Evolutionary conservation across 2,329 filamentous ascomycete species (phyloP).

Genomic region (Calonectria pauciramosa): DNA sequence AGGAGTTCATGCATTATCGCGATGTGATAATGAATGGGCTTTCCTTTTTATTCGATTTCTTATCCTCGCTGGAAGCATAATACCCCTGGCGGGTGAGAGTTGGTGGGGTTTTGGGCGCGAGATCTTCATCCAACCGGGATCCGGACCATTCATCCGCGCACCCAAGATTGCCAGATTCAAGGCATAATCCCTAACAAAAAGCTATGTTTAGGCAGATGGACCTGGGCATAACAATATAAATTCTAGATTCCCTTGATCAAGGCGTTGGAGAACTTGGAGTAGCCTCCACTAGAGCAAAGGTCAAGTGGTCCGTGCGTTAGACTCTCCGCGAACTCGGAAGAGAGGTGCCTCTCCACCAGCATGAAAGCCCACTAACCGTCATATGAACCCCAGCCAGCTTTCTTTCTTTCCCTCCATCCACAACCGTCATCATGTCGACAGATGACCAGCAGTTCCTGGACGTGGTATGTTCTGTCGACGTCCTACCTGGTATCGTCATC

Average conservation of each 20-base stretch:
- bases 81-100: neutral
- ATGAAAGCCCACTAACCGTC: slow-evolving; percentile 46
- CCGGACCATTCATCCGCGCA: neutral
- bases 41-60: neutral
- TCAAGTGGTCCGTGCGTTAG: slow-evolving; percentile 40
- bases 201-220: neutral
- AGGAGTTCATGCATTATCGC: neutral
- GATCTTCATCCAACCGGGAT: neutral
- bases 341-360: slow-evolving; percentile 45
- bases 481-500: slow-evolving; percentile 1
- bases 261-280: slow-evolving; percentile 21
- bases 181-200: neutral
- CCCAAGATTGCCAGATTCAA: neutral
- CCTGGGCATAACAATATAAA: neutral
- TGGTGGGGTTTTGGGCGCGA: neutral
- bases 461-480: slow-evolving; percentile 67
- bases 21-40: neutral
- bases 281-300: slow-evolving; percentile 24
- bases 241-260: neutral
- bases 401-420: slow-evolving; percentile 39
- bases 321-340: slow-evolving; percentile 39
- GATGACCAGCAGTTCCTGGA: slow-evolving; percentile 86
- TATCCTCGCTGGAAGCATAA: neutral
- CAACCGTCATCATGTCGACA: slow-evolving; percentile 73
- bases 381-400: slow-evolving; percentile 45